A percentile compares a stretch with the other conserved stretches of the same genome.
Evolutionary conservation across 371 early-diverging fungal genomes (phyloP).

Genomic region (Modicella reniformis): DNA sequence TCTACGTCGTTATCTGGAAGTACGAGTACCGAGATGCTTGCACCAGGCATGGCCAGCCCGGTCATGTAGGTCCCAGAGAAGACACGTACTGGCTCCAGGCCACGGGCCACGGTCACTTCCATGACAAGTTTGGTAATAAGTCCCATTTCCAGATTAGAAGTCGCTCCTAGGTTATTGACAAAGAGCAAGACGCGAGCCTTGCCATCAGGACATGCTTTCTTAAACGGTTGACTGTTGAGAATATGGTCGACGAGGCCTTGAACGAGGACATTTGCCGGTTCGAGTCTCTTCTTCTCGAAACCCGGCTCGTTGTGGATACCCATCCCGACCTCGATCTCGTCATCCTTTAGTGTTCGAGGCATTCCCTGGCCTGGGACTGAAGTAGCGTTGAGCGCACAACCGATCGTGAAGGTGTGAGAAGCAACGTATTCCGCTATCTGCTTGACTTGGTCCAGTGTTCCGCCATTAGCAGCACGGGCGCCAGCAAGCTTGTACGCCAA

Average conservation of each 20-base stretch:
- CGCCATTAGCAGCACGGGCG: slow-evolving; percentile 70
- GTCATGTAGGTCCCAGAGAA: slow-evolving; percentile 77
- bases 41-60: slow-evolving; percentile 81
- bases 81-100: slow-evolving; percentile 63
- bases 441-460: slow-evolving; percentile 66
- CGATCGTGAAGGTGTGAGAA: slow-evolving; percentile 75
- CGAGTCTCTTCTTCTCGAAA: slow-evolving; percentile 59
- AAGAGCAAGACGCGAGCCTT: slow-evolving; percentile 63
- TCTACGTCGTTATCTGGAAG: slow-evolving; percentile 56
- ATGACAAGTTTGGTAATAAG: slow-evolving; percentile 73
- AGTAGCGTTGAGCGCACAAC: slow-evolving; percentile 79
- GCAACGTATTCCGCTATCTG: slow-evolving; percentile 63
- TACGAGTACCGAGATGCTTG: slow-evolving; percentile 70
- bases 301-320: slow-evolving; percentile 82
- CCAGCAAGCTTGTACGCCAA: slow-evolving; percentile 84
- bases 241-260: slow-evolving; percentile 65
- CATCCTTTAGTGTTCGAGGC: slow-evolving; percentile 55
- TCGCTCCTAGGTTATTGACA: slow-evolving; percentile 85
- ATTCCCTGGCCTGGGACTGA: slow-evolving; percentile 75
- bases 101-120: slow-evolving; percentile 42
- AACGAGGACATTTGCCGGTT: slow-evolving; percentile 64
- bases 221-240: slow-evolving; percentile 59
- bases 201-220: slow-evolving; percentile 30
- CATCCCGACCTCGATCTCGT: slow-evolving; percentile 80
- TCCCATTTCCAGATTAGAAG: slow-evolving; percentile 75